These are phyloP conservation scores for Amanita muscaria DNA, from an alignment of 768 basidiomycete genomes.

Conservation along the genomic window DNA sequence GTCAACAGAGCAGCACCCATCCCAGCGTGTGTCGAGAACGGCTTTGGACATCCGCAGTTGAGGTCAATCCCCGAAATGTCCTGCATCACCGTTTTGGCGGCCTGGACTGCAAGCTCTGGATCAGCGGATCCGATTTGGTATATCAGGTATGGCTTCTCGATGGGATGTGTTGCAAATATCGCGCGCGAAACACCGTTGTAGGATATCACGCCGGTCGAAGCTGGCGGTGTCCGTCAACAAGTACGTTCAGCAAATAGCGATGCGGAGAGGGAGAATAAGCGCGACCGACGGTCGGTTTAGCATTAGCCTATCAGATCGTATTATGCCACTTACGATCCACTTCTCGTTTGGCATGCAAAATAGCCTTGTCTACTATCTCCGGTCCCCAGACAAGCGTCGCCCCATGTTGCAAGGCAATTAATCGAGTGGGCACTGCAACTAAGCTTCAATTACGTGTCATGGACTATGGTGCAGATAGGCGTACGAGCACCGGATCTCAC, in stretches of 20 bases:
- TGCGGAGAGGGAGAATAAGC: not conserved
- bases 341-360: constrained; percentile 71
- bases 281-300: not conserved
- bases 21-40: constrained; percentile 87
- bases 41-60: constrained; percentile 96
- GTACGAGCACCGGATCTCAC: constrained; percentile 85
- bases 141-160: constrained; percentile 91
- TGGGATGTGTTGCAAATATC: constrained; percentile 87
- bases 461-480: constrained; percentile 22
- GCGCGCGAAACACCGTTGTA: constrained; percentile 79
- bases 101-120: constrained; percentile 86
- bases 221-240: constrained; percentile 40
- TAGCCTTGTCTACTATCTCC: constrained; percentile 94
- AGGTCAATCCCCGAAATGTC: constrained; percentile 94
- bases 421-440: constrained; percentile 66
- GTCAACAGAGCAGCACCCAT: constrained; percentile 96
- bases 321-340: constrained; percentile 67
- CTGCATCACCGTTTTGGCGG: constrained; percentile 75
- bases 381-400: constrained; percentile 95
- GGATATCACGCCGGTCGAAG: constrained; percentile 76
- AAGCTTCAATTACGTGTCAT: constrained; percentile 8
- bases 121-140: constrained; percentile 92
- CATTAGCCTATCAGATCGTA: not conserved
- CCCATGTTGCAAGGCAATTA: constrained; percentile 86
- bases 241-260: too few species aligned